phyloP scores from a whole-genome alignment of 2,329 filamentous ascomycete species.

The Fusarium brevicatenulatum region DNA sequence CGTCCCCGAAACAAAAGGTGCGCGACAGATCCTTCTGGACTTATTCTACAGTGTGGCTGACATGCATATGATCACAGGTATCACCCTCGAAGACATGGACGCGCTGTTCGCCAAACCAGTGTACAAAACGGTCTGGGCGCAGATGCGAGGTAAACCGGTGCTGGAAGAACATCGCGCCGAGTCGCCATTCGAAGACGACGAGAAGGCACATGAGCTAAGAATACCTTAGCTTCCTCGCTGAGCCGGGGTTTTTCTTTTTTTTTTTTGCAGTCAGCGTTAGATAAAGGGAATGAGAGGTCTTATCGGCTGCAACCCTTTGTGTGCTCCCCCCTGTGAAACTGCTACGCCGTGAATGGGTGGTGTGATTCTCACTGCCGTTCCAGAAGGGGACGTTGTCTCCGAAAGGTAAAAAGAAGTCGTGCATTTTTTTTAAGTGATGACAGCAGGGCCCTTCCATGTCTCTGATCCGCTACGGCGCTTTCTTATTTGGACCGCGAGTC shows the following conservation, averaged over 20 bases:
- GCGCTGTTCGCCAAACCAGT: conserved; percentile 45
- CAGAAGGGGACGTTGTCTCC: conserved; percentile 18
- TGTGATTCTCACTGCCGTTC: conserved; percentile 20
- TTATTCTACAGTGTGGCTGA: conserved; percentile 6
- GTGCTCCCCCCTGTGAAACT: background rate
- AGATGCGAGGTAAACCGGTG: conserved; percentile 34
- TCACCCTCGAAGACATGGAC: conserved; percentile 62
- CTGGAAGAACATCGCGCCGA: conserved; percentile 34
- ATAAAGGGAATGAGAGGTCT: conserved; percentile 9
- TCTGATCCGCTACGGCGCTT: background rate
- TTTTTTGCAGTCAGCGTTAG: conserved; percentile 11
- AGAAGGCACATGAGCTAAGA: conserved; percentile 35
- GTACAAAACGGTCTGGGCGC: conserved; percentile 48
- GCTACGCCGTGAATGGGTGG: conserved; percentile 10
- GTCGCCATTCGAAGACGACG: conserved; percentile 36
- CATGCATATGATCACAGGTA: conserved; percentile 30
- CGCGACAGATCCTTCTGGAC: background rate
- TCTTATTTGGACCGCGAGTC: conserved; percentile 16
- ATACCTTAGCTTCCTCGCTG: conserved; percentile 24
- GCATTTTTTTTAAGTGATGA: conserved; percentile 26
- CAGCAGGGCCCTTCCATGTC: conserved; percentile 15
- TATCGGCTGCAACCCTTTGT: conserved; percentile 20
- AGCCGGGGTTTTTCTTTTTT: conserved; percentile 2
- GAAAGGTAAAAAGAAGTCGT: background rate
- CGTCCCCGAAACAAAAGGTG: conserved; percentile 63